Evolutionary conservation across 257 asterid genomes (phyloP).

Genomic region (Ophiorrhiza pumila): DNA sequence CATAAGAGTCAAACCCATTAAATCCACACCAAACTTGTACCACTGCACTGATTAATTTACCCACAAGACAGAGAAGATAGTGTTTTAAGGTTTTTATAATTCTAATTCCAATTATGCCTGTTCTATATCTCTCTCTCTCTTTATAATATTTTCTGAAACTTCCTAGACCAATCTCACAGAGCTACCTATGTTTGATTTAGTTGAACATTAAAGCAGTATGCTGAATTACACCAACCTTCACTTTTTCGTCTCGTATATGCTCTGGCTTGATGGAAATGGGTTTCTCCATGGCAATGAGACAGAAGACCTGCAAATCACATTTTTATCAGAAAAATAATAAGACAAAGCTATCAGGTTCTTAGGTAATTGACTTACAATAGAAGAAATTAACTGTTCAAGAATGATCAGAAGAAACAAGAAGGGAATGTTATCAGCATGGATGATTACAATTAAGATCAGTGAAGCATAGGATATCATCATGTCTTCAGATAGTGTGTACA

Average conservation of each 20-base stretch:
- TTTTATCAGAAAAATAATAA: not conserved
- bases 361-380: not conserved
- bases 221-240: conserved; percentile 55
- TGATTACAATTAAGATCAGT: not conserved
- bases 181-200: conserved; percentile 2
- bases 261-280: conserved; percentile 81
- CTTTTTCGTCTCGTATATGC: conserved; percentile 91
- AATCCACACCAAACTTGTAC: not conserved
- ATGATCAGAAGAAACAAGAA: not conserved
- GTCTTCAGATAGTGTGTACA: not conserved
- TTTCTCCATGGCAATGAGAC: conserved; percentile 96
- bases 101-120: not conserved
- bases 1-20: not conserved
- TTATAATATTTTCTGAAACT: not conserved
- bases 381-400: conserved; percentile 9
- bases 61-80: not conserved
- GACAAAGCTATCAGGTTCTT: not conserved
- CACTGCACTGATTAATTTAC: not conserved
- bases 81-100: not conserved
- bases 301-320: conserved; percentile 57
- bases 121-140: not conserved
- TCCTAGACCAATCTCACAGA: not conserved
- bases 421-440: not conserved
- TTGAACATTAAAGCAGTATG: not conserved
- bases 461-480: not conserved